Evolutionary conservation across 768 basidiomycete genomes (phyloP).

Genomic region (Melanogaster broomeanus): DNA sequence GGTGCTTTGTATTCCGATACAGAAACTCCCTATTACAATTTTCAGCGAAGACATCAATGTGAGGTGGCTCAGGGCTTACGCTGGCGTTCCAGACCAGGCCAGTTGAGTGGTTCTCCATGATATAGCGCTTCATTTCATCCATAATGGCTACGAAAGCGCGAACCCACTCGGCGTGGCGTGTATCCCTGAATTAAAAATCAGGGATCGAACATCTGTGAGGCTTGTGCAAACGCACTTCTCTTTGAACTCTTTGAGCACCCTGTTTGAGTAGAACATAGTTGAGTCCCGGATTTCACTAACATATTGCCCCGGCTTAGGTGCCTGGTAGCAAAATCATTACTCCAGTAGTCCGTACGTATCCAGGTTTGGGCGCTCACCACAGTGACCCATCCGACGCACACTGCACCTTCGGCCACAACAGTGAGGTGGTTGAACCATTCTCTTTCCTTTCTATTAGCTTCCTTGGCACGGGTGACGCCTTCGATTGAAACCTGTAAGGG

Average conservation of each 20-base stretch:
- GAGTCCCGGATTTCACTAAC: constrained; percentile 86
- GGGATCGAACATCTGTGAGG: neutral
- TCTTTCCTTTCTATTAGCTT: constrained; percentile 73
- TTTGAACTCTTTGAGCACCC: constrained; percentile 90
- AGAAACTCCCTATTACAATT: constrained; percentile 50
- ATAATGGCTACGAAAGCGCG: constrained; percentile 67
- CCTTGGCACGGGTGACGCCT: constrained; percentile 79
- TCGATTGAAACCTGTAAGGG: constrained; percentile 75
- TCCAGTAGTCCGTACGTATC: neutral
- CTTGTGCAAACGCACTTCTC: constrained; percentile 66
- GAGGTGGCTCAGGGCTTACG: constrained; percentile 39
- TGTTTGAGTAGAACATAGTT: constrained; percentile 85
- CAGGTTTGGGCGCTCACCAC: constrained; percentile 51
- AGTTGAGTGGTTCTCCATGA: constrained; percentile 82
- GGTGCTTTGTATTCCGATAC: constrained; percentile 54
- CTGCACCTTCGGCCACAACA: constrained; percentile 78
- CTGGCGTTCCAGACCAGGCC: constrained; percentile 89
- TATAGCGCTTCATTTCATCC: constrained; percentile 80
- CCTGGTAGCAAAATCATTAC: constrained; percentile 29
- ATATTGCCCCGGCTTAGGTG: constrained; percentile 79
- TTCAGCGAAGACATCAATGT: neutral
- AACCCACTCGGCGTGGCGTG: constrained; percentile 89
- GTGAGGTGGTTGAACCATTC: constrained; percentile 84
- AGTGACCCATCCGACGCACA: constrained; percentile 86
- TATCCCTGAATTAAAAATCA: constrained; percentile 57